Evolutionary conservation across 1,139 yeast genomes (phyloP).

Genomic region (Saccharomyces pastorianus): DNA sequence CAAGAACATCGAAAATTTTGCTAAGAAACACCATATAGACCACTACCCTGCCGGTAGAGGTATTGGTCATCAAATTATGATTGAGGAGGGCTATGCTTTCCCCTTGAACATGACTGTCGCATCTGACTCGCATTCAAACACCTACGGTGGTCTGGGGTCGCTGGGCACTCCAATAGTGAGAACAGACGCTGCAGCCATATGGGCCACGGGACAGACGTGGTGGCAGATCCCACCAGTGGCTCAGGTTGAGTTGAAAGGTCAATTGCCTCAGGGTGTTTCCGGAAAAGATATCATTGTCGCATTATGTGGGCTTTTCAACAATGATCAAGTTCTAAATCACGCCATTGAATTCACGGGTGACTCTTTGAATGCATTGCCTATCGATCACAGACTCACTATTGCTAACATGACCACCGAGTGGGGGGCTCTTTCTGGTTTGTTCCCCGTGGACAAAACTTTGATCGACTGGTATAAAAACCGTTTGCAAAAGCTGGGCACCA

Average conservation of each 20-base stretch:
- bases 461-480: constrained; percentile 68
- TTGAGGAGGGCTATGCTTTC: constrained; percentile 96
- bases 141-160: constrained; percentile 94
- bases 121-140: constrained; percentile 94
- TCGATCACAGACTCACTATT: constrained; percentile 89
- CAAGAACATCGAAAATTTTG: constrained; percentile 78
- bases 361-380: constrained; percentile 61
- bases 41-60: constrained; percentile 99
- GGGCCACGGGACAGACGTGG: constrained; percentile 99
- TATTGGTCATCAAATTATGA: constrained; percentile 97
- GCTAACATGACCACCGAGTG: constrained; percentile 99
- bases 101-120: constrained; percentile 92
- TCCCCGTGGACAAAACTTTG: constrained; percentile 81
- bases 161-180: constrained; percentile 96
- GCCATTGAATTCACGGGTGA: constrained; percentile 95
- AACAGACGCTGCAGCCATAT: constrained; percentile 96
- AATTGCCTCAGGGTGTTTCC: constrained; percentile 76
- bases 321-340: constrained; percentile 93
- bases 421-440: constrained; percentile 96
- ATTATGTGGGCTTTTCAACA: constrained; percentile 87
- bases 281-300: constrained; percentile 98
- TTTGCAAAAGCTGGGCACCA: constrained; percentile 56
- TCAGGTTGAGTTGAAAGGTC: constrained; percentile 75
- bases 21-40: constrained; percentile 85
- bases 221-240: constrained; percentile 99